phyloP scores from a whole-genome alignment of 495 filamentous ascomycete species.

The Cladorrhinum samala region DNA sequence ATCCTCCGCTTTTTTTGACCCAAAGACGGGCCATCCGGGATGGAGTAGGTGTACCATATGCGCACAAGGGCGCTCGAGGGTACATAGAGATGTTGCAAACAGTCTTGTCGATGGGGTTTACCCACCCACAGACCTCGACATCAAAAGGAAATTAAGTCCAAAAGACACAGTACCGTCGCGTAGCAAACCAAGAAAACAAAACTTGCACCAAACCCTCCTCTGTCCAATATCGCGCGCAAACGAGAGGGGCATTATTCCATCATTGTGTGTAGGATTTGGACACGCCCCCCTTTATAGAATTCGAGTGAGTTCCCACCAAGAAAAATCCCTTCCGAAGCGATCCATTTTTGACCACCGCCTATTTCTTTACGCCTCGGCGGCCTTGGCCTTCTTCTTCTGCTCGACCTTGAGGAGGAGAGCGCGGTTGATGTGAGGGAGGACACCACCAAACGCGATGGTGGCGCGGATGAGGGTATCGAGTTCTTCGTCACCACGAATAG shows the following conservation, averaged over 20 bases:
- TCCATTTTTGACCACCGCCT: not conserved
- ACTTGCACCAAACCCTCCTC: not conserved
- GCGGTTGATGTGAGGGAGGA: conserved; percentile 97
- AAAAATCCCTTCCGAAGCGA: not conserved
- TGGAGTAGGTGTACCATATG: too few relatives aligned
- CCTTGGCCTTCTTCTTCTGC: conserved; percentile 96
- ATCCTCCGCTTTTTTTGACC: too few relatives aligned
- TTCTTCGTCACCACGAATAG: conserved; percentile 98
- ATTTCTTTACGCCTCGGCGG: conserved; percentile 45
- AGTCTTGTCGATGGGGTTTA: not conserved
- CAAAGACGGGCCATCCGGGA: too few relatives aligned
- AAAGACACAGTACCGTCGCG: not conserved
- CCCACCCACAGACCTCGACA: not conserved
- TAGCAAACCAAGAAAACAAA: conserved; percentile 10
- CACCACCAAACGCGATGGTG: conserved; percentile 97
- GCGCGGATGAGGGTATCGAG: conserved; percentile 95
- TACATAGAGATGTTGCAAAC: too few relatives aligned
- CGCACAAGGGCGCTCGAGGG: too few relatives aligned
- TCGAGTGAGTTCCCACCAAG: not conserved
- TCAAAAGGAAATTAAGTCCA: conserved; percentile 6
- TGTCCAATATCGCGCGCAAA: conserved; percentile 1
- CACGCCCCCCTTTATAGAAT: not conserved
- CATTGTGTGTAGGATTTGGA: not conserved
- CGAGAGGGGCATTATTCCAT: not conserved
- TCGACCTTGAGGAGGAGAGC: conserved; percentile 96